These are phyloP conservation scores for Pleurotus citrinopileatus DNA, from an alignment of 768 basidiomycete species.

Conservation along the genomic window DNA sequence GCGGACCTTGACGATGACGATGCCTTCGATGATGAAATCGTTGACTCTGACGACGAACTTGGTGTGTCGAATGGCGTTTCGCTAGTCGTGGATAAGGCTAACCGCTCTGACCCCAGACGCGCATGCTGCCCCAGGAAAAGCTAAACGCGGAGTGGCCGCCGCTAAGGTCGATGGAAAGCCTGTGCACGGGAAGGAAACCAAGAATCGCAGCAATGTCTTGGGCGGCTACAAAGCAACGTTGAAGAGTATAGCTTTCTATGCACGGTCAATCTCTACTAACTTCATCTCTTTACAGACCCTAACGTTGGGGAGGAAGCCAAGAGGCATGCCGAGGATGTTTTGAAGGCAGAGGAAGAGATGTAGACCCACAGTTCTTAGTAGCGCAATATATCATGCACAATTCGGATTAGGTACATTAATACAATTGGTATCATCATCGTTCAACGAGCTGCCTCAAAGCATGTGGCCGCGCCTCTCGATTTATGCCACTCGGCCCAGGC, in stretches of 20 bases:
- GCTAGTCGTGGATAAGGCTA: not conserved
- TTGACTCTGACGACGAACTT: not conserved
- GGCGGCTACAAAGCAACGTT: not conserved
- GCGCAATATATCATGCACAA: too few species aligned
- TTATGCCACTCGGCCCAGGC: too few species aligned
- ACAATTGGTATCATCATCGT: too few species aligned
- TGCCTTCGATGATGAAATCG: constrained; percentile 10
- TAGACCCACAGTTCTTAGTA: not conserved
- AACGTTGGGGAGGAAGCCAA: not conserved
- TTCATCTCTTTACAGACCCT: not conserved
- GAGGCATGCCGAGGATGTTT: not conserved
- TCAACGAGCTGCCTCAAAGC: too few species aligned
- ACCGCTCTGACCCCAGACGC: not conserved
- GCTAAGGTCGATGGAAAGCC: not conserved
- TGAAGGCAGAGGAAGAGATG: not conserved
- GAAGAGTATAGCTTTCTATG: not conserved
- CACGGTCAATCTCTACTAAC: not conserved
- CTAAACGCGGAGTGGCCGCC: too few species aligned
- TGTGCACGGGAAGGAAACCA: not conserved
- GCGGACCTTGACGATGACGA: constrained; percentile 31
- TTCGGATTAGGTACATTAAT: too few species aligned
- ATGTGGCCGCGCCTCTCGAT: too few species aligned
- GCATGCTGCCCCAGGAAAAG: not conserved
- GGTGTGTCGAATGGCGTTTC: not conserved
- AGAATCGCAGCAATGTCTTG: not conserved